Evolutionary conservation across 192 early-diverging fungal genomes (phyloP), one percentile per base, ranked within the genome.

Genomic region (Linnemannia schmuckeri): DNA sequence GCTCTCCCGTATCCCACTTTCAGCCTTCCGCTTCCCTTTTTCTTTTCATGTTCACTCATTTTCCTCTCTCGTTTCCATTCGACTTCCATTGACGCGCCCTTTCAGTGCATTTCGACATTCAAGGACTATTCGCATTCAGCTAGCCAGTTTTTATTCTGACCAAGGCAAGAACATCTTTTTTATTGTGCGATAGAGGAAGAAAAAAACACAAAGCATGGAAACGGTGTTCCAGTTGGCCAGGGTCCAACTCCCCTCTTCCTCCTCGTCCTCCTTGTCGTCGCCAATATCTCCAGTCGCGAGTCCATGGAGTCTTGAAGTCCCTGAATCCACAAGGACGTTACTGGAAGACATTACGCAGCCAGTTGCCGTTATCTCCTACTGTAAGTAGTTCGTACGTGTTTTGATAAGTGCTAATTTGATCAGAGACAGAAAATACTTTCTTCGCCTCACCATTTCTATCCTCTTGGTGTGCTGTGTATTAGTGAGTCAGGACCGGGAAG

Each of bases 221-320:
- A 55, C 52, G 1, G 30, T 75, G 13, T 75, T 75, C 30, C 74
- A 75, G n/a, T n/a, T 75, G 74, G 74, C 37, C 6, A 75, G 38
- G 49, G 35, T 35, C 7, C 54, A 6, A n/a, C 33, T 52, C 24
- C 18, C 54, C 30, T 33, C 61, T 3, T 33, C 30, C 24, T 35
- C n/a, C 8, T 61, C n/a, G n/a, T 27, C 55, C 55, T 61, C 55
- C 55, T 27, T 27, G 22, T 61, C n/a, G 55, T 61, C 55, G 0
- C 55, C 55, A 27, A 30, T 12, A 0, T 55, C 17, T 24, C 12
- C 54, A 54, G 33, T 20, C 18, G 17, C 74, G 30, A 20, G 46
- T 6, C 20, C 7, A 17, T 46, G 72, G 72, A 44, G n/a, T 0
- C 10, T 75, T 38, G 44, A 35, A 47, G 52, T 75, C 30, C 54